phyloP scores from a whole-genome alignment of 352 stramenopile species.

The Phytopythium sindhum region DNA sequence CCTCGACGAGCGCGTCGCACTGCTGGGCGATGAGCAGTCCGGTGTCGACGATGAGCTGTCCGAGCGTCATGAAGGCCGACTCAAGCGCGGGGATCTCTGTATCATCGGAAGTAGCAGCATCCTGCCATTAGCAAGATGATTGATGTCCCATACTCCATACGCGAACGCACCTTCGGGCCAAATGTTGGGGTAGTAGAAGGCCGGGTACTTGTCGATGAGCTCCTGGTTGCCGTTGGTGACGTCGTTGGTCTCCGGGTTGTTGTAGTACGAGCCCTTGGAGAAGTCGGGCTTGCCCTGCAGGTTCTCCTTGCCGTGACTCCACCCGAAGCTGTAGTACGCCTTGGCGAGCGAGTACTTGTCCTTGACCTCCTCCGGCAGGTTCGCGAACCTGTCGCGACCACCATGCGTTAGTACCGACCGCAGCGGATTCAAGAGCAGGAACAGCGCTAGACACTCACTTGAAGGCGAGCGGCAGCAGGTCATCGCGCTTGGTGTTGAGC shows the following conservation, averaged over 20 bases:
- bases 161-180: slow-evolving; percentile 64
- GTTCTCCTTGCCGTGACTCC: slow-evolving; percentile 96
- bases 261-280: slow-evolving; percentile 96
- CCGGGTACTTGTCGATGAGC: slow-evolving; percentile 77
- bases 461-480: slow-evolving; percentile 87
- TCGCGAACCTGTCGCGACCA: slow-evolving; percentile 37
- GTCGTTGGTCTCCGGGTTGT: slow-evolving; percentile 93
- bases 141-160: background rate
- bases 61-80: slow-evolving; percentile 88
- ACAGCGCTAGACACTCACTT: slow-evolving; percentile 2
- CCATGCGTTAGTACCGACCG: background rate
- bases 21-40: slow-evolving; percentile 89
- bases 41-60: slow-evolving; percentile 91
- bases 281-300: slow-evolving; percentile 91
- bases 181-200: slow-evolving; percentile 94
- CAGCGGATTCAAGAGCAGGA: background rate
- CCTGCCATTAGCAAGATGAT: background rate
- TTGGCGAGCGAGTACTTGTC: slow-evolving; percentile 78
- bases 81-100: slow-evolving; percentile 80
- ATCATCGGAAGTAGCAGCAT: background rate
- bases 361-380: slow-evolving; percentile 79
- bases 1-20: slow-evolving; percentile 90
- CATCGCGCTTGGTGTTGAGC: slow-evolving; percentile 63
- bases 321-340: slow-evolving; percentile 94
- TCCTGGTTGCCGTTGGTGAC: slow-evolving; percentile 69